Percentiles rank a stretch among this genome's conserved stretches.
Evolutionary conservation across 2,329 filamentous ascomycete species (phyloP).

Genomic region (Fusarium secorum): DNA sequence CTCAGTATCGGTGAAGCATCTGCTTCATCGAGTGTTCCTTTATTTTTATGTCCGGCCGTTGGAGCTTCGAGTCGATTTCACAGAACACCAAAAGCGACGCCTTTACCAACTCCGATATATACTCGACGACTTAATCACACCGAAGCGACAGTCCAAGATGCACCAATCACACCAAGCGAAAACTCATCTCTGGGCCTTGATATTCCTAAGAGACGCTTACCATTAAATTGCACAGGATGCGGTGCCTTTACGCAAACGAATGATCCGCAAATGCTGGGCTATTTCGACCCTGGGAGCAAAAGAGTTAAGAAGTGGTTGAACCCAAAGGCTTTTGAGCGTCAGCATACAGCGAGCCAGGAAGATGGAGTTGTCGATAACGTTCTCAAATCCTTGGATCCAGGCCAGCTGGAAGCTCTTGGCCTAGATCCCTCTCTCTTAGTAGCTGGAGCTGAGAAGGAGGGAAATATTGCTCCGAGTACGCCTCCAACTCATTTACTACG

Average conservation of each 20-base stretch:
- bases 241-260: constrained; percentile 69
- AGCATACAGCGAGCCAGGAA: constrained; percentile 43
- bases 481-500: background rate
- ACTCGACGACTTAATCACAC: constrained; percentile 43
- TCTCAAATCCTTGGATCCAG: constrained; percentile 53
- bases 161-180: background rate
- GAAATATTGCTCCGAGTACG: constrained; percentile 28
- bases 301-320: constrained; percentile 58
- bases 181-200: background rate
- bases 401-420: constrained; percentile 55
- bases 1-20: constrained; percentile 53
- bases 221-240: constrained; percentile 69
- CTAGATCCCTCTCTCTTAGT: constrained; percentile 54
- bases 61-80: constrained; percentile 37
- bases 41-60: constrained; percentile 58
- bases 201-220: constrained; percentile 49
- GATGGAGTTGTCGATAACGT: constrained; percentile 58
- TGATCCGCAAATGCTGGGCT: constrained; percentile 61
- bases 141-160: constrained; percentile 25
- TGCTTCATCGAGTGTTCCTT: constrained; percentile 51
- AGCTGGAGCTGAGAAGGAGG: constrained; percentile 40
- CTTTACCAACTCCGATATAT: constrained; percentile 24
- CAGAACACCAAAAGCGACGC: constrained; percentile 8
- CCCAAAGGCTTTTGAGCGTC: constrained; percentile 26
- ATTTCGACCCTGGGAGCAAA: constrained; percentile 62